A percentile compares a stretch with the other conserved stretches of the same genome.
These are phyloP conservation scores for Urostyla sp. DNA, from an alignment of 73 alveolate species.

Conservation along the genomic window DNA sequence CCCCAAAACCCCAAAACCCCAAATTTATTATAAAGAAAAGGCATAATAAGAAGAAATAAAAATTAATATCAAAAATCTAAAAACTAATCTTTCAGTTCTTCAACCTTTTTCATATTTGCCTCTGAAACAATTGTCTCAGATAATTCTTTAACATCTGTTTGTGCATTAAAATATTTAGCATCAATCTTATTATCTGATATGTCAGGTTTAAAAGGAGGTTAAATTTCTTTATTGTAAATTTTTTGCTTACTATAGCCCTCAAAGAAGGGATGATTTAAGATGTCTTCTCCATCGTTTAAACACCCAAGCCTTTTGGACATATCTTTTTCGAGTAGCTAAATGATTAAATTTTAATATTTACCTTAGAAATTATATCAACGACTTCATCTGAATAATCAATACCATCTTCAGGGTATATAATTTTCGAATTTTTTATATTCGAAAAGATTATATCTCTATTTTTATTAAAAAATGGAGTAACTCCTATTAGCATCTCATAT, in stretches of 20 bases:
- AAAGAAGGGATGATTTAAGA: constrained; percentile 67
- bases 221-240: constrained; percentile 19
- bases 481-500: constrained; percentile 78
- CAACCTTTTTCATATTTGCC: no score
- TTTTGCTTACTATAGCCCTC: constrained; percentile 32
- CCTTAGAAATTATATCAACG: constrained; percentile 46
- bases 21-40: no score
- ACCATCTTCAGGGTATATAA: constrained; percentile 76
- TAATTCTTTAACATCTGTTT: no score
- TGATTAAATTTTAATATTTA: background rate
- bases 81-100: no score
- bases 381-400: constrained; percentile 55
- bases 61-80: no score
- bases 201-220: constrained; percentile 54
- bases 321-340: constrained; percentile 65
- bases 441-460: constrained; percentile 65
- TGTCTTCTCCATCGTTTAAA: constrained; percentile 47
- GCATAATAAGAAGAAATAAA: no score
- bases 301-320: constrained; percentile 61
- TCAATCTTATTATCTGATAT: no score
- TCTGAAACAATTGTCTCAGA: no score
- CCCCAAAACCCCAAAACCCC: no score
- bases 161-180: no score
- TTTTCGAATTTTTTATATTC: constrained; percentile 61
- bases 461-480: constrained; percentile 79